Percentiles rank a stretch among this genome's conserved stretches.
Conservation (phyloP, 495 filamentous ascomycete genomes). For the Aeminium ludgeri region DNA sequence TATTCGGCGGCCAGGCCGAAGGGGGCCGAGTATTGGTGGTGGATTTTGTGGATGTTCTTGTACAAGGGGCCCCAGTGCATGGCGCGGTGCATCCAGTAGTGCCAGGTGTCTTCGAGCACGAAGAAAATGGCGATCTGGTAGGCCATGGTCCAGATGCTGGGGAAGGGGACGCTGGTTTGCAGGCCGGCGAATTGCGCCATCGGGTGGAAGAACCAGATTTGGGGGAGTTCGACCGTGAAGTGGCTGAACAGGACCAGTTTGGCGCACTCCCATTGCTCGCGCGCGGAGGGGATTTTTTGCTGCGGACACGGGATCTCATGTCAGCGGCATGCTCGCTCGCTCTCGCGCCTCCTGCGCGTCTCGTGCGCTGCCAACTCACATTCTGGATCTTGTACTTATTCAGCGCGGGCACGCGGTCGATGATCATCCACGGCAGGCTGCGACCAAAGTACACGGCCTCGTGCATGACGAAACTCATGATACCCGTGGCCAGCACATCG, state of each 20-base stretch:
- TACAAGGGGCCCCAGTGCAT: slow-evolving; percentile 94
- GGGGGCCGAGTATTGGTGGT: slow-evolving; percentile 94
- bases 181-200: slow-evolving; percentile 88
- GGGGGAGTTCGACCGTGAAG: slow-evolving; percentile 92
- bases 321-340: neutral
- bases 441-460: slow-evolving; percentile 88
- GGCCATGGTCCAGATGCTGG: slow-evolving; percentile 63
- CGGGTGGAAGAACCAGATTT: slow-evolving; percentile 99
- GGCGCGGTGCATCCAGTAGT: slow-evolving; percentile 90
- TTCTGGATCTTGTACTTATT: slow-evolving; percentile 89
- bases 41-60: slow-evolving; percentile 91
- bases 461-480: slow-evolving; percentile 94
- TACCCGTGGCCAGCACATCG: slow-evolving; percentile 84
- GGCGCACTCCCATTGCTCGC: slow-evolving; percentile 89
- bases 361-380: slow-evolving; percentile 32
- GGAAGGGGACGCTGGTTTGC: slow-evolving; percentile 78
- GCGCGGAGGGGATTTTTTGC: slow-evolving; percentile 76
- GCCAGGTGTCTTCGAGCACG: slow-evolving; percentile 91
- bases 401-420: slow-evolving; percentile 72
- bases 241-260: slow-evolving; percentile 79
- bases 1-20: slow-evolving; percentile 96
- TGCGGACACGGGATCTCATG: slow-evolving; percentile 22
- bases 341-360: neutral
- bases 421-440: slow-evolving; percentile 83
- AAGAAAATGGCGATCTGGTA: slow-evolving; percentile 91